Evolutionary conservation across 2,329 filamentous ascomycete genomes (phyloP), one percentile per base, ranked within the genome.

Genomic region (Fusarium camptoceras): DNA sequence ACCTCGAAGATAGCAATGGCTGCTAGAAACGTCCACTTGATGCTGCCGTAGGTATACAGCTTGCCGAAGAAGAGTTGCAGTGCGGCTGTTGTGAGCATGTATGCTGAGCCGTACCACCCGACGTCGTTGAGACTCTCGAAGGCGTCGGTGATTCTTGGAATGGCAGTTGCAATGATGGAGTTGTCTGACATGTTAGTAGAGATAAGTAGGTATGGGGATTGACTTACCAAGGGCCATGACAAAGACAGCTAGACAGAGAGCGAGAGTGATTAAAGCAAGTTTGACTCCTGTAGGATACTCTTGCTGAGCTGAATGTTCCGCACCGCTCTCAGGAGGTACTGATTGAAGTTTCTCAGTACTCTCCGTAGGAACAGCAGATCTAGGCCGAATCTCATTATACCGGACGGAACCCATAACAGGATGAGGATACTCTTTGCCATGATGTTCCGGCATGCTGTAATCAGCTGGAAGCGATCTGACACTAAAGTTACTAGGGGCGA

Each of bases 41-140:
- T 79, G 63, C 78, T 77, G 71, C 78, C 83, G 60, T 83, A 84
- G 18, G 81, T 84, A 70, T 84, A 85, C 43, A 84, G 66, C 56
- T 82, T 83, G 34, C 80, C 81, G 55, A 79, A 80, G 31, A 80
- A 75, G 9, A 82, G 73, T 60, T 83, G 81, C 18, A 83, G 77
- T 2, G 81, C 78, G 28, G 79, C 76, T 7, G 78, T 77, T 5
- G 82, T 82, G 30, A 84, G 78, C 66, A 83, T 76, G 66, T 83
- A 83, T 42, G 81, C 79, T 8, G 74, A 81, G 5, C 82, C 84
- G 62, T 86, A 86, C 84, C 85, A 87, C 48, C 82, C 83, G 14
- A 87, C 81, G 57, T 86, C 83, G 10, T 80, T 76, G 9, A 86
- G 76, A 49, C 81, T 80, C 25, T 81, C 76, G 73, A 83, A 82